phyloP scores from a whole-genome alignment of 805 yeast species.

The Cyberlindnera nakhonratchasimensis region DNA sequence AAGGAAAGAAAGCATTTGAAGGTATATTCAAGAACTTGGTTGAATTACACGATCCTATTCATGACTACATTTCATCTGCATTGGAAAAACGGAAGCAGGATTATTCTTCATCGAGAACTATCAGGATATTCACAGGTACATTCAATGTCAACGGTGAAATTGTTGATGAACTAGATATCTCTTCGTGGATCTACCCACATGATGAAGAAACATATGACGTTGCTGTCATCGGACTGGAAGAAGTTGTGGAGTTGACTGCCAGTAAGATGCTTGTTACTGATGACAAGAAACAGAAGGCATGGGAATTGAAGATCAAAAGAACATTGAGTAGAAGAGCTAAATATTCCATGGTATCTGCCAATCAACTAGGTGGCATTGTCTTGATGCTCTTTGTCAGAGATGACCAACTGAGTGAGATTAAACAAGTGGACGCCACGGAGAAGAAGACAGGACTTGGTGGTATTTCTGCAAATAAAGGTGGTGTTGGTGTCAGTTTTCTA shows the following conservation, averaged over 20 bases:
- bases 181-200: slow-evolving; percentile 75
- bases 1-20: slow-evolving; percentile 28
- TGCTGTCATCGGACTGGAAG: slow-evolving; percentile 90
- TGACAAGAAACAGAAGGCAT: slow-evolving; percentile 67
- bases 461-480: slow-evolving; percentile 96
- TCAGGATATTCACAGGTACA: slow-evolving; percentile 76
- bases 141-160: slow-evolving; percentile 79
- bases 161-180: slow-evolving; percentile 49
- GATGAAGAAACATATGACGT: slow-evolving; percentile 52
- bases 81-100: slow-evolving; percentile 45
- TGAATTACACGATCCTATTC: slow-evolving; percentile 80
- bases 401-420: slow-evolving; percentile 47
- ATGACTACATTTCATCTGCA: slow-evolving; percentile 74
- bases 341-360: slow-evolving; percentile 52
- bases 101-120: slow-evolving; percentile 53
- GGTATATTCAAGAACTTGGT: slow-evolving; percentile 39
- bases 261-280: slow-evolving; percentile 63
- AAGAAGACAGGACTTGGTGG: slow-evolving; percentile 97
- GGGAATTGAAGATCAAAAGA: slow-evolving; percentile 62
- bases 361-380: slow-evolving; percentile 68
- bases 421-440: slow-evolving; percentile 88
- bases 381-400: slow-evolving; percentile 60
- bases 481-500: slow-evolving; percentile 85
- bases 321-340: slow-evolving; percentile 48
- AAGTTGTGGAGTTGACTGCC: slow-evolving; percentile 88